phyloP scores from a whole-genome alignment of 139 green algal species.

The Mesotaenium endlicherianum region DNA sequence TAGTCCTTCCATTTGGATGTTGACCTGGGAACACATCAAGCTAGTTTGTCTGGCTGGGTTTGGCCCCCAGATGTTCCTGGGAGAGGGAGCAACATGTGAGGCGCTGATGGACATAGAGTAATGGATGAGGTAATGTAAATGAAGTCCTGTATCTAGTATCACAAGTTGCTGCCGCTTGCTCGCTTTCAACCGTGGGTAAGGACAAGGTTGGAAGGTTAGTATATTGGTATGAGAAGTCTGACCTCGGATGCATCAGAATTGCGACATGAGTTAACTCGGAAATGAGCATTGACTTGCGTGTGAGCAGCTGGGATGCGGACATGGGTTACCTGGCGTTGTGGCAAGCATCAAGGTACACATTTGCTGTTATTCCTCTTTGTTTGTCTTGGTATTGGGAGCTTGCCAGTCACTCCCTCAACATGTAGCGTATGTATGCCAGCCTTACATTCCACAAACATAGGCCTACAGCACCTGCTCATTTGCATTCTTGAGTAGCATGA shows the following conservation, averaged over 20 bases:
- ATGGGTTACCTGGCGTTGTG: constrained; percentile 47
- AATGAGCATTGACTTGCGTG: background rate
- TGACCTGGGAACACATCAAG: no score
- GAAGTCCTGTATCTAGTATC: background rate
- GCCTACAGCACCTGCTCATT: background rate
- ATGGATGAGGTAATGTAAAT: no score
- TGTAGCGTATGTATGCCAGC: background rate
- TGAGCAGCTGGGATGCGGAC: constrained; percentile 42
- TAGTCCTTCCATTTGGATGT: no score
- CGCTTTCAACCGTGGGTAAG: background rate
- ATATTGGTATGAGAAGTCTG: background rate
- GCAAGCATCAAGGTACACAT: constrained; percentile 50
- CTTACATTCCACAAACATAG: background rate
- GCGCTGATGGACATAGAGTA: no score
- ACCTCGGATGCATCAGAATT: background rate
- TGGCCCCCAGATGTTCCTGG: no score
- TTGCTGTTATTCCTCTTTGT: background rate
- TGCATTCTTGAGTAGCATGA: background rate
- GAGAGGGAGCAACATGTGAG: no score
- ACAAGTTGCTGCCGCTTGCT: background rate
- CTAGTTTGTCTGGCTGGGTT: no score
- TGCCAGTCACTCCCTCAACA: background rate
- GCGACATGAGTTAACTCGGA: background rate
- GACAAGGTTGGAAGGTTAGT: background rate
- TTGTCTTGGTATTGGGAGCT: background rate